Conservation (phyloP, 768 basidiomycete genomes). For the Leccinum subtestaceum region DNA sequence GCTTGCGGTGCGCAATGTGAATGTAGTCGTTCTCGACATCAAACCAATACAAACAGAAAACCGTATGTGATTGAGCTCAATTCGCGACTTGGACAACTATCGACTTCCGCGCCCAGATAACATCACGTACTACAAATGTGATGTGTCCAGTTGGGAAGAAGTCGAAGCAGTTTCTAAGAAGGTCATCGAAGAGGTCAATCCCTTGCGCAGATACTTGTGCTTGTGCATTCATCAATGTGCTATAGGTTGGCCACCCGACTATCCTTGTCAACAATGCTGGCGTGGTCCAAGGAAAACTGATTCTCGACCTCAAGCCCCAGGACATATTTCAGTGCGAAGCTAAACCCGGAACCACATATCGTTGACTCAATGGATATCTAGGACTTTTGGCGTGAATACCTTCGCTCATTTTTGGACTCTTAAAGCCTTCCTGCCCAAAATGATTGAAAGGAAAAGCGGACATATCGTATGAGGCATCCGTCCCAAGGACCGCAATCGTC, state of each 20-base stretch:
- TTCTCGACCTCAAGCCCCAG: conserved; percentile 73
- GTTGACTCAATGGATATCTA: conserved; percentile 28
- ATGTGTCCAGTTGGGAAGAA: conserved; percentile 86
- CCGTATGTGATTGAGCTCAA: conserved; percentile 41
- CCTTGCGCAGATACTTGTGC: neutral
- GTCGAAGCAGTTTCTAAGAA: conserved; percentile 72
- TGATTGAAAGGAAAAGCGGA: conserved; percentile 74
- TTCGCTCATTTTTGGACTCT: conserved; percentile 89
- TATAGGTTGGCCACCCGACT: conserved; percentile 82
- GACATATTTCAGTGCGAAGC: conserved; percentile 85
- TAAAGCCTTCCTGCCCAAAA: conserved; percentile 88
- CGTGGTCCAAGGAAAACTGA: conserved; percentile 82
- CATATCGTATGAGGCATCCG: conserved; percentile 66
- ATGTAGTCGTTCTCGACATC: conserved; percentile 83
- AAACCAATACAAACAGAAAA: conserved; percentile 76
- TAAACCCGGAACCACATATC: conserved; percentile 33
- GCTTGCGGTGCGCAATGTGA: conserved; percentile 76
- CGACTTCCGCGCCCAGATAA: conserved; percentile 49
- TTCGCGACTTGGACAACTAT: neutral
- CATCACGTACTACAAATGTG: conserved; percentile 84
- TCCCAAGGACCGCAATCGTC: neutral
- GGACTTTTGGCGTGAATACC: conserved; percentile 88
- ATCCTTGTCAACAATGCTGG: conserved; percentile 95
- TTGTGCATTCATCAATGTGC: neutral
- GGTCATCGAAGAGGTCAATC: conserved; percentile 72